These are phyloP conservation scores for Phytophthora hybrid DNA, from an alignment of 352 stramenopile genomes.

Conservation along the genomic window DNA sequence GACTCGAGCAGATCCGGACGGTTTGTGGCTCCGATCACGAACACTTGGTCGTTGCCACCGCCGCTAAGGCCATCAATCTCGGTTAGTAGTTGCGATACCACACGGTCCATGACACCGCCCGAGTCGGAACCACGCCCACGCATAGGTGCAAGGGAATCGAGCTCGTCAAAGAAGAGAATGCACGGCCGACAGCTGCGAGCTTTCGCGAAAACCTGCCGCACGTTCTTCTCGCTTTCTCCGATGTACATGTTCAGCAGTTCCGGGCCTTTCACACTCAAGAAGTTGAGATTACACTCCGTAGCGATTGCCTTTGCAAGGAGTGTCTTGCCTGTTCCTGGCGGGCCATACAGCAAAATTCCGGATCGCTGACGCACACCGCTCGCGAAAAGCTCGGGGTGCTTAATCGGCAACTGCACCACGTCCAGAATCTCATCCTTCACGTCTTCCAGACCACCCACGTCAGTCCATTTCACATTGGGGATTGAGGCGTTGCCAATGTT, in stretches of 20 bases:
- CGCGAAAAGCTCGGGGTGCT: conserved; percentile 86
- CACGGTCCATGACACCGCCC: conserved; percentile 95
- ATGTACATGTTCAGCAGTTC: conserved; percentile 99
- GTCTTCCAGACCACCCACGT: conserved; percentile 98
- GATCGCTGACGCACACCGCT: conserved; percentile 82
- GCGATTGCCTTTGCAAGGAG: conserved; percentile 96
- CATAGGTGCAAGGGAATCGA: conserved; percentile 91
- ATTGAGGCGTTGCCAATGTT: conserved; percentile 78
- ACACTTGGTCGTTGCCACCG: conserved; percentile 87
- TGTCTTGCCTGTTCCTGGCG: conserved; percentile 94
- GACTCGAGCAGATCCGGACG: conserved; percentile 97
- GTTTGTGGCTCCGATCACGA: conserved; percentile 98
- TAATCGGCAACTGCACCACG: conserved; percentile 85
- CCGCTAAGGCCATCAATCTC: conserved; percentile 93
- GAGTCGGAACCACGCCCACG: conserved; percentile 90
- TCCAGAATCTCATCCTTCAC: conserved; percentile 98
- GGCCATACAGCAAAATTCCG: conserved; percentile 84
- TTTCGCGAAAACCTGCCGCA: conserved; percentile 94
- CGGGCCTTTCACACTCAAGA: conserved; percentile 96
- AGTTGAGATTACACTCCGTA: conserved; percentile 96
- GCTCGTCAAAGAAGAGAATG: conserved; percentile 95
- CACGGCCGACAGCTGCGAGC: conserved; percentile 83
- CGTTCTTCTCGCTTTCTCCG: conserved; percentile 97
- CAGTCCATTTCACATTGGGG: conserved; percentile 98
- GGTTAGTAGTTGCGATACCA: conserved; percentile 96